Percentiles rank a stretch among this genome's conserved stretches.
These are phyloP conservation scores for Fraxinus xanthoxyloides DNA, from an alignment of 305 asterid species.

Conservation along the genomic window DNA sequence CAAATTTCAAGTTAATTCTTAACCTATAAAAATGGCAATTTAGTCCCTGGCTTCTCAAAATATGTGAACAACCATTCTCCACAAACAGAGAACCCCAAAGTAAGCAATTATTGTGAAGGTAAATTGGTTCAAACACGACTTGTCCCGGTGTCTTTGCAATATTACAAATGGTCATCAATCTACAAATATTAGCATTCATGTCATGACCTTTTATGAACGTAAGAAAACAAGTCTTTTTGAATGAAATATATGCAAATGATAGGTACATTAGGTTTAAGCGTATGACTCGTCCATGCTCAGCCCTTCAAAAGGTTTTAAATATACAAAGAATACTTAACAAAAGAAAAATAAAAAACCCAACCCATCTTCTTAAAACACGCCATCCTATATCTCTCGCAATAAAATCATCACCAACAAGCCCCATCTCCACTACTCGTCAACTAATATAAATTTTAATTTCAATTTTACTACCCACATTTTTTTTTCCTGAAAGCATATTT, in stretches of 20 bases:
- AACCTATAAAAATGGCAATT: background rate
- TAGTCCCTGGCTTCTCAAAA: background rate
- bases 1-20: background rate
- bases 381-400: too few relatives aligned
- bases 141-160: background rate
- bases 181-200: background rate
- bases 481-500: too few relatives aligned
- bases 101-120: background rate
- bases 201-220: background rate
- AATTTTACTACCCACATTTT: too few relatives aligned
- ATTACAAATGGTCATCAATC: background rate
- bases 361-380: too few relatives aligned
- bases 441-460: too few relatives aligned
- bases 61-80: background rate
- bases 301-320: too few relatives aligned
- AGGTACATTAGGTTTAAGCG: too few relatives aligned
- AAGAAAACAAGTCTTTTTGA: background rate
- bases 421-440: too few relatives aligned
- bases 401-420: too few relatives aligned
- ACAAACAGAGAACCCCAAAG: background rate
- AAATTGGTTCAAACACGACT: background rate
- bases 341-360: too few relatives aligned
- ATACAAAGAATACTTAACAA: too few relatives aligned
- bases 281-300: too few relatives aligned
- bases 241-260: background rate